A percentile compares a stretch with the other conserved stretches of the same genome.
phyloP scores from a whole-genome alignment of 176 grass and related monocot genomes.

The Carex parvula region DNA sequence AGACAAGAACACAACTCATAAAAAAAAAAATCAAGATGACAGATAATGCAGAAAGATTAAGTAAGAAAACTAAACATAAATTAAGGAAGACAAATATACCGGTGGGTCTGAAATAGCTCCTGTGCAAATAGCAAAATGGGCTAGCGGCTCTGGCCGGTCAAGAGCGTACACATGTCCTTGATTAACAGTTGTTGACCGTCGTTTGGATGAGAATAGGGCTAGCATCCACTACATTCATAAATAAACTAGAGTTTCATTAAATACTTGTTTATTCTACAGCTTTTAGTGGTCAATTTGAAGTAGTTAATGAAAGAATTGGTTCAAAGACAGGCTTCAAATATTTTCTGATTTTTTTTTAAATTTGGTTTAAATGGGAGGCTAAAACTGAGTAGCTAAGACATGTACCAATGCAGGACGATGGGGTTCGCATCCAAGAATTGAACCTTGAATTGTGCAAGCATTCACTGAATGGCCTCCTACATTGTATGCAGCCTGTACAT shows the following conservation, averaged over 20 bases:
- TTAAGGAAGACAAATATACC: constrained; percentile 31
- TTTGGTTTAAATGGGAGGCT: not conserved
- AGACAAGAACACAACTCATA: not conserved
- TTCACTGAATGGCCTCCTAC: constrained; percentile 89
- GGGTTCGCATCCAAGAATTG: constrained; percentile 88
- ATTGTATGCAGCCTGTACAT: constrained; percentile 79
- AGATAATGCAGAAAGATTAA: not conserved
- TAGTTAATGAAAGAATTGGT: not conserved
- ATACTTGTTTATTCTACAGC: not conserved
- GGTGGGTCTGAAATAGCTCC: constrained; percentile 90
- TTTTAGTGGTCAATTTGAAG: not conserved
- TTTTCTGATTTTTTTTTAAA: not conserved
- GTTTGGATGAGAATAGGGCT: constrained; percentile 45
- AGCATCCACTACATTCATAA: constrained; percentile 47
- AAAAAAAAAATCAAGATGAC: not conserved
- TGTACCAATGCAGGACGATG: constrained; percentile 78
- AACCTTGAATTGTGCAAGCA: constrained; percentile 69
- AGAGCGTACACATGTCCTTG: constrained; percentile 62
- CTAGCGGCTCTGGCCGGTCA: constrained; percentile 52
- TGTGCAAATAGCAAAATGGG: constrained; percentile 86
- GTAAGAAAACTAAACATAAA: constrained; percentile 2
- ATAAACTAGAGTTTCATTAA: not conserved
- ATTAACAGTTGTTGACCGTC: constrained; percentile 43
- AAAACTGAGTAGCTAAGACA: constrained; percentile 2
- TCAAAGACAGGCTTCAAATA: not conserved